These are phyloP conservation scores for Pisolithus sp. DNA, from an alignment of 768 basidiomycete species.

Conservation along the genomic window DNA sequence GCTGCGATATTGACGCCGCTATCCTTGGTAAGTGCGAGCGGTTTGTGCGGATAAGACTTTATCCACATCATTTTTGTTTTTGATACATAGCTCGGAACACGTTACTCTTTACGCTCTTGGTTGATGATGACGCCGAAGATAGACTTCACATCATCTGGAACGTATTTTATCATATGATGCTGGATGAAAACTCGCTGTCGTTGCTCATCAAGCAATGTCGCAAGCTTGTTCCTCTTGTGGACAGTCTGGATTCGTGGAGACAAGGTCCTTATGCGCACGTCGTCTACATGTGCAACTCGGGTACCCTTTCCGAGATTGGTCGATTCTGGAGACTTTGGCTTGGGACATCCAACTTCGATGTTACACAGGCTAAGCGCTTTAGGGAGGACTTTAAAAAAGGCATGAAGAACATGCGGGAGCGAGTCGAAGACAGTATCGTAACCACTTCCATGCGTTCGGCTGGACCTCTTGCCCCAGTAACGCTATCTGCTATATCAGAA, in stretches of 20 bases:
- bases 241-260: constrained; percentile 18
- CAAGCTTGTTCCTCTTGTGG: constrained; percentile 14
- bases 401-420: constrained; percentile 9
- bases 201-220: constrained; percentile 23
- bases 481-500: neutral
- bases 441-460: constrained; percentile 21
- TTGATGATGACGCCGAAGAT: constrained; percentile 13
- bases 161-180: constrained; percentile 24
- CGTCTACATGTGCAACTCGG: constrained; percentile 16
- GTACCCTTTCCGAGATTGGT: constrained; percentile 19
- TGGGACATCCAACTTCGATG: constrained; percentile 9
- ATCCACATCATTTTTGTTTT: neutral
- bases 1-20: constrained; percentile 25
- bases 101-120: constrained; percentile 22
- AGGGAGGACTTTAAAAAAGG: constrained; percentile 16
- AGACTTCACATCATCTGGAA: constrained; percentile 22
- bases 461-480: constrained; percentile 16
- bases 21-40: constrained; percentile 19
- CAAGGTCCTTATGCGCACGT: constrained; percentile 22
- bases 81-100: constrained; percentile 26
- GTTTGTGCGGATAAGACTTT: neutral
- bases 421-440: neutral
- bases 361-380: constrained; percentile 8
- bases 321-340: constrained; percentile 18
- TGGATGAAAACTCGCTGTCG: constrained; percentile 18